Percentiles rank a stretch among this genome's conserved stretches.
Evolutionary conservation across 2,329 filamentous ascomycete species (phyloP).

Genomic region (Fonsecaea monophora): DNA sequence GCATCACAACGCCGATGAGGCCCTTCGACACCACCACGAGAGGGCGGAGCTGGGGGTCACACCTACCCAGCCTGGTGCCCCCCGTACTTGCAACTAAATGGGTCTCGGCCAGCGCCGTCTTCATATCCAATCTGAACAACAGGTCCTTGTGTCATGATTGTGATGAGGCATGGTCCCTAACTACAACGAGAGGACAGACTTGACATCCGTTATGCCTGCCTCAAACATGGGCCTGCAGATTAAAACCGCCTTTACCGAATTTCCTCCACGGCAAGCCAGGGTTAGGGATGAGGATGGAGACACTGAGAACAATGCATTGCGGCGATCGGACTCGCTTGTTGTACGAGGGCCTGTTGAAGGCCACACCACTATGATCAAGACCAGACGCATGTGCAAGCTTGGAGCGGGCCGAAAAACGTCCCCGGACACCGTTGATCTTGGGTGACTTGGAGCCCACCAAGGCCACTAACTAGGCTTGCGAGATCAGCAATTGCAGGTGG

Average conservation of each 20-base stretch:
- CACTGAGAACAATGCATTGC: not conserved
- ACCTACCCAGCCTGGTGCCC: not conserved
- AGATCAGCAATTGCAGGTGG: not conserved
- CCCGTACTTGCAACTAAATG: not conserved
- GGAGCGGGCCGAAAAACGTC: slow-evolving; percentile 15
- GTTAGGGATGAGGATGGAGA: not conserved
- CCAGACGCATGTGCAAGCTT: slow-evolving; percentile 6
- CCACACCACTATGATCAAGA: not conserved
- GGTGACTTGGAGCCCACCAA: not conserved
- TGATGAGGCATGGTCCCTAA: not conserved
- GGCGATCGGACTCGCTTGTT: slow-evolving; percentile 6
- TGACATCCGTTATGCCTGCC: not conserved
- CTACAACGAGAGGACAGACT: not conserved
- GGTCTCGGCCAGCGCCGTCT: not conserved
- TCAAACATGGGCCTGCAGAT: not conserved
- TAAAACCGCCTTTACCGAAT: not conserved
- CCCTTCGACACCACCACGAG: not conserved
- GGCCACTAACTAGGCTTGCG: not conserved
- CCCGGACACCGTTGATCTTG: slow-evolving; percentile 10
- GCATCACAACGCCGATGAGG: slow-evolving; percentile 6
- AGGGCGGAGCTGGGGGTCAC: not conserved
- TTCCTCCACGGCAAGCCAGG: not conserved
- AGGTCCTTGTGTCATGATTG: not conserved
- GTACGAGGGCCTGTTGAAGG: not conserved
- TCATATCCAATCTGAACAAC: not conserved